Evolutionary conservation across 257 asterid genomes (phyloP).

Genomic region (Vinca minor): DNA sequence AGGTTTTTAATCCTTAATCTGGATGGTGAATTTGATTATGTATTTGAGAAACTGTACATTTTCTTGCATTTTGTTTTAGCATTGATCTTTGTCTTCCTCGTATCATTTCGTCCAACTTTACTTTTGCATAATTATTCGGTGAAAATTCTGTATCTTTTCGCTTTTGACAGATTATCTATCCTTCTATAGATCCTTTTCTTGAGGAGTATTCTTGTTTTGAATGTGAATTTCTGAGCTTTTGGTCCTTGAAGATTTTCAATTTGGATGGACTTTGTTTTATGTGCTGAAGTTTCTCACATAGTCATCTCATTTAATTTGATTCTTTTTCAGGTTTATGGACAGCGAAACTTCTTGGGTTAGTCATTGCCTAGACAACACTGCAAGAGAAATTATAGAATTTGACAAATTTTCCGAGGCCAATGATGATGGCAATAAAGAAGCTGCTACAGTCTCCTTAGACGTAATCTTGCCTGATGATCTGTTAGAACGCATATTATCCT

Average conservation of each 20-base stretch:
- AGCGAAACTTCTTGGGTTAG: constrained; percentile 81
- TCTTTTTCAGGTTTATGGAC: constrained; percentile 45
- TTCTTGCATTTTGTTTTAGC: not conserved
- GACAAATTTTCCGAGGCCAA: constrained; percentile 42
- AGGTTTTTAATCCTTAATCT: not conserved
- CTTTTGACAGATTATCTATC: not conserved
- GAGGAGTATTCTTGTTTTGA: not conserved
- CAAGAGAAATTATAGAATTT: constrained; percentile 19
- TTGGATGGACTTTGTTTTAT: constrained; percentile 1
- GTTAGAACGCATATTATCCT: constrained; percentile 66
- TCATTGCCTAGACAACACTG: constrained; percentile 40
- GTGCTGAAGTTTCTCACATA: not conserved
- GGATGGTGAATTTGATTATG: not conserved
- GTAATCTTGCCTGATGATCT: constrained; percentile 82
- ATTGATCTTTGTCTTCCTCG: not conserved
- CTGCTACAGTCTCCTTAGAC: constrained; percentile 45
- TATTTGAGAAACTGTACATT: not conserved
- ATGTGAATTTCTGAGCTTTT: not conserved
- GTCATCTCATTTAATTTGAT: not conserved
- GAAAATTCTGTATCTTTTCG: not conserved
- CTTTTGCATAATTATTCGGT: not conserved
- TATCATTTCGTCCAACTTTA: not conserved
- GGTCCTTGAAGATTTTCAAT: not conserved
- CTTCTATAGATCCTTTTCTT: not conserved
- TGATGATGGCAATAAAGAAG: constrained; percentile 44